Percentiles rank a stretch among this genome's conserved stretches.
These are phyloP conservation scores for Barnettozyma siamensis DNA, from an alignment of 805 yeast genomes.

Conservation along the genomic window DNA sequence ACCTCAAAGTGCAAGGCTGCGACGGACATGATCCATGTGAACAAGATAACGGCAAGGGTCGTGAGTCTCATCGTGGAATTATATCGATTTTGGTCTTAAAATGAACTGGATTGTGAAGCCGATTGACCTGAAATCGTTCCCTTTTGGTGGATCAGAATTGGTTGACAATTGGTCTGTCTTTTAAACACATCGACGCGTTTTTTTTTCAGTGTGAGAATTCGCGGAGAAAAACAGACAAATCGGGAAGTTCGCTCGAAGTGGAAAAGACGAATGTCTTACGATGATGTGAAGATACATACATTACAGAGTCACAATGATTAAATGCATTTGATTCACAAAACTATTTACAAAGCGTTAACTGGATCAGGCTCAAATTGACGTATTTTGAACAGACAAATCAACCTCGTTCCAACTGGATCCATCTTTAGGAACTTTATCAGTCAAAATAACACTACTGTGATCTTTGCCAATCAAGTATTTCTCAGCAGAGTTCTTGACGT, in stretches of 20 bases:
- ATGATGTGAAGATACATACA: no score
- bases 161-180: conserved; percentile 7
- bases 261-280: no score
- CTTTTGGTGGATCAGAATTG: not conserved
- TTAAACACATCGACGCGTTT: conserved; percentile 3
- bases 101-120: not conserved
- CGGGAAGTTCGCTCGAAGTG: not conserved
- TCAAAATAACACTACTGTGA: conserved; percentile 40
- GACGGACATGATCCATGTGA: conserved; percentile 16
- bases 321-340: not conserved
- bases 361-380: not conserved
- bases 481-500: conserved; percentile 60
- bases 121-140: not conserved
- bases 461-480: conserved; percentile 44
- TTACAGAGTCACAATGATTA: no score
- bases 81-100: not conserved
- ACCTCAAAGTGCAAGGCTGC: conserved; percentile 47
- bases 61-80: conserved; percentile 13
- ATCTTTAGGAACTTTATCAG: conserved; percentile 21
- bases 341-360: no score
- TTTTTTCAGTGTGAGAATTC: not conserved
- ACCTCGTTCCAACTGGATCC: conserved; percentile 18
- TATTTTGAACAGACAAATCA: conserved; percentile 10
- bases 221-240: no score
- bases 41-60: conserved; percentile 10